phyloP scores from a whole-genome alignment of 345 rosid genomes.

The Dipteronia sinensis region DNA sequence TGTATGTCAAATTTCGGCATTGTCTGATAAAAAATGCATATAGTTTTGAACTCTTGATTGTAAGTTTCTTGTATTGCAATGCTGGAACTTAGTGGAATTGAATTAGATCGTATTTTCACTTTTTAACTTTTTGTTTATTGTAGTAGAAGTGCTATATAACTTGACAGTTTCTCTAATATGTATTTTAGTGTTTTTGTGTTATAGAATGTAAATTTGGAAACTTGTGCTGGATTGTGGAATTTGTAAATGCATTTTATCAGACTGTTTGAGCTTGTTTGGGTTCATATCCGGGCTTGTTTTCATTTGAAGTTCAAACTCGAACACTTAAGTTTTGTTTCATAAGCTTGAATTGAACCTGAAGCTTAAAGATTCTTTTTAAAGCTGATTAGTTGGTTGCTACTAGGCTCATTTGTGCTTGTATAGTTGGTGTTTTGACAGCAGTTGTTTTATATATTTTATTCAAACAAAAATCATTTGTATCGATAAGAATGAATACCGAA shows the following conservation, averaged over 20 bases:
- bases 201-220: not conserved
- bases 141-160: not conserved
- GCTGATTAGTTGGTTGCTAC: not conserved
- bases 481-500: not conserved
- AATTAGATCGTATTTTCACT: not conserved
- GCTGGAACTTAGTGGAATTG: not conserved
- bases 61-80: constrained; percentile 17
- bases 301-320: not conserved
- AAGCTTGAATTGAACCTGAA: not conserved
- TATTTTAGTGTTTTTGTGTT: not conserved
- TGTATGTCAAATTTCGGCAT: too few relatives aligned
- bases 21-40: not conserved
- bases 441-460: not conserved
- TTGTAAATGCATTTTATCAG: not conserved
- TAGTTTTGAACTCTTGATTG: not conserved
- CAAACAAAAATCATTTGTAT: not conserved
- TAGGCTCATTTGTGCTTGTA: not conserved
- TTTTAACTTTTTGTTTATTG: not conserved
- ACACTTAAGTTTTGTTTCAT: not conserved
- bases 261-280: not conserved
- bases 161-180: not conserved
- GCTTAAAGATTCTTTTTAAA: not conserved
- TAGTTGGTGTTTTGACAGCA: not conserved
- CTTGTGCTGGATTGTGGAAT: not conserved
- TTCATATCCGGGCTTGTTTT: not conserved